Evolutionary conservation across 805 yeast species (phyloP), one percentile per base, ranked within the genome.

Genomic region (Diddensiella caesifluorescens): DNA sequence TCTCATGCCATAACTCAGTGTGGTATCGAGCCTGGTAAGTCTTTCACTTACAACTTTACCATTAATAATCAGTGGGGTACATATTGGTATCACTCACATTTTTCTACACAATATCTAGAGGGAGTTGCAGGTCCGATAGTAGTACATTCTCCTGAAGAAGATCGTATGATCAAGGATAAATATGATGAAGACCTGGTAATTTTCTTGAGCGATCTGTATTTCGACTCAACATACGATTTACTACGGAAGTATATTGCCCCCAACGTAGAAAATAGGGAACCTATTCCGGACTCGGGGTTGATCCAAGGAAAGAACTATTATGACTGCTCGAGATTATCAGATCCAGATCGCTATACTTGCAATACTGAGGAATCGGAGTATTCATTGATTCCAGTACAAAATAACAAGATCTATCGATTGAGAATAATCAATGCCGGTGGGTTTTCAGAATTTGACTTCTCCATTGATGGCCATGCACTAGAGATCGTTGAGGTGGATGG

Each of bases 11-110:
- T 74, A 27, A 70, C 76, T 4, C 79, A 75, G 46, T 68, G 74
- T 39, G 75, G 77, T 2, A 69, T 75, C 10, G 60, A 60, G 5
- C 63, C 70, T 6, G 75, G 74, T 1, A 58, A 53, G 3, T 45
- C 56, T 3, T 72, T 65, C 65, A 63, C 80, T 49, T 92, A 75
- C 48, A 50, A 55, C 22, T 74, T 75, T 49, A 61, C 60, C n/a
- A 57, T 63, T 2, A 55, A 52, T 1, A 59, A 59, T 31, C 74
- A 70, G 40, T 50, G 61, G 12, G 80, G 80, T 0, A 68, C 78
- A 0, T 70, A 57, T 38, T 75, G 80, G 80, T 75, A 73, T 53
- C 80, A 75, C 47, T 66, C 77, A 3, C 80, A 75, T 42, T 59
- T 57, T 38, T 54, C 63, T 3, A 68, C 70, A 1, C 75, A 74